Evolutionary conservation across 768 basidiomycete species (phyloP), one percentile per base, ranked within the genome.

Genomic region (Wakefieldia striispora): DNA sequence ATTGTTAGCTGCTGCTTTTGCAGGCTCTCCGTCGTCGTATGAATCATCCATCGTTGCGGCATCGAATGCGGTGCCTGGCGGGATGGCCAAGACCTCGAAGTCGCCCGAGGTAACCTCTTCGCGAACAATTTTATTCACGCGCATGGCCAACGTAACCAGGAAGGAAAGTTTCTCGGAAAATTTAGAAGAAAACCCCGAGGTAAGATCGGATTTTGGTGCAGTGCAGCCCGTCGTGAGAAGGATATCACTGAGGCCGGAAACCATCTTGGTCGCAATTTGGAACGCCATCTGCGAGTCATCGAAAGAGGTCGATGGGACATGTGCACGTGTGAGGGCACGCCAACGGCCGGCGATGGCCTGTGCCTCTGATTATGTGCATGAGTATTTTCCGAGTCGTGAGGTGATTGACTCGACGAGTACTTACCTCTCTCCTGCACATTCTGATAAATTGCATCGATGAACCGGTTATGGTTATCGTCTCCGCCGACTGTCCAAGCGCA

Each of bases 261-360:
- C 34, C 8, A 66, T 55, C 46, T 55, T 63, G 33, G 50, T 55
- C 17, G 56, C 50, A 16, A 65, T 54, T 21, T 67, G 55, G n/a
- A 49, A 58, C 12, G 52, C 55, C 13, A 65, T 40, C 16, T 65
- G 63, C 1, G 53, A 21, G 9, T 63, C 56, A 14, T 67, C 63
- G 16, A 56, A 42, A 19, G 58, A 37, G 3, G 54, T 54, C 10
- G 51, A 56, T 11, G 69, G 66, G 31, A 65, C 55, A n/a, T 68
- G 62, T 6, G 47, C 51, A 5, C 67, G 68, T 3, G 75, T 75
- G 34, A 77, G 55, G 13, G 74, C 68, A 2, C 75, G 70, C 75
- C 76, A 78, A 45, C 73, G 63, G 23, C 73, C 72, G 4, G 74
- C 66, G 31, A 76, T 65, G 5, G 75, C 69, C 48, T 77, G 75